Conservation (phyloP, 176 grass and related monocot genomes). For the Zoysia japonica region DNA sequence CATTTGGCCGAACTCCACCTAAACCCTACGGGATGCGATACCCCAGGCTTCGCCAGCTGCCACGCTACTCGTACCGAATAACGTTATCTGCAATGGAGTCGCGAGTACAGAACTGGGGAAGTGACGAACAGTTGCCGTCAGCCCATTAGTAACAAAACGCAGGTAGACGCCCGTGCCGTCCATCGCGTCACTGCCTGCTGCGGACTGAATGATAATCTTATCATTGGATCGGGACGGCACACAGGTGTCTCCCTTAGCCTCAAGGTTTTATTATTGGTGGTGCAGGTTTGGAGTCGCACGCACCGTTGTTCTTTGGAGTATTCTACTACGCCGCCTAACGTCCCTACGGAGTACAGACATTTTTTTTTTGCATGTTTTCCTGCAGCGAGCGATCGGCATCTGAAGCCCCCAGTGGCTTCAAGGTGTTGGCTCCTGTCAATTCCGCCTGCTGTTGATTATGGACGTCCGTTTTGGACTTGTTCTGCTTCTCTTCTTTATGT, state of each 20-base stretch:
- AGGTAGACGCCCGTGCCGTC: constrained; percentile 7
- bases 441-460: constrained; percentile 28
- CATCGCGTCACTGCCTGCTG: constrained; percentile 22
- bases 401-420: constrained; percentile 4
- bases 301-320: constrained; percentile 1
- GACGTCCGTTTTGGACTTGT: background rate
- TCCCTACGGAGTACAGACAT: background rate
- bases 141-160: background rate
- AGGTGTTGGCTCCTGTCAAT: background rate
- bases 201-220: constrained; percentile 26
- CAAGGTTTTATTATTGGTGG: background rate
- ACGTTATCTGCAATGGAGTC: constrained; percentile 7
- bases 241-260: background rate
- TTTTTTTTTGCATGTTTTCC: background rate
- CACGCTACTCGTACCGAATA: background rate
- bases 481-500: background rate
- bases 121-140: constrained; percentile 35
- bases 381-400: background rate
- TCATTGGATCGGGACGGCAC: background rate
- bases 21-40: constrained; percentile 17
- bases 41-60: background rate
- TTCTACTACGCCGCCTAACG: background rate
- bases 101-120: background rate
- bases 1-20: constrained; percentile 34
- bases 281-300: background rate